Conservation (phyloP, 2,329 filamentous ascomycete species). For the Raffaelea ambrosiae region DNA sequence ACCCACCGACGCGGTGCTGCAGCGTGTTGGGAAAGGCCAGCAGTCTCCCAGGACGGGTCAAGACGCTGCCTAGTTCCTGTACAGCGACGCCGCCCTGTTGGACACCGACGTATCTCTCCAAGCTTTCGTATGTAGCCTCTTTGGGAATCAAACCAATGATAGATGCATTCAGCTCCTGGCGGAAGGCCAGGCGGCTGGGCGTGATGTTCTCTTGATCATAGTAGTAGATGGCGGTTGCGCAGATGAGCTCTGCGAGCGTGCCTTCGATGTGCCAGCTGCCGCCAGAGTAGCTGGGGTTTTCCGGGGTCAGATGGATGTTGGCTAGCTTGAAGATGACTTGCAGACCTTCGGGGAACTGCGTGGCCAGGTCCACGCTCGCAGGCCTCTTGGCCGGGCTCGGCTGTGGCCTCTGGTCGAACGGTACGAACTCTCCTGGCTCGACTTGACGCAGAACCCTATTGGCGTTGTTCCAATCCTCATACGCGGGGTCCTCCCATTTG, state of each 20-base stretch:
- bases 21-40: constrained; percentile 32
- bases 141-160: constrained; percentile 7
- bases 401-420: not conserved
- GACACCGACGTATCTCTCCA: constrained; percentile 14
- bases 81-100: constrained; percentile 16
- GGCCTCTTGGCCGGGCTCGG: too few species aligned
- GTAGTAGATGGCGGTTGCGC: constrained; percentile 46
- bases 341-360: constrained; percentile 23
- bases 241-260: constrained; percentile 44
- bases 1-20: constrained; percentile 43
- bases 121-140: constrained; percentile 8
- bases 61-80: constrained; percentile 33
- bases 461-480: constrained; percentile 2
- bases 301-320: constrained; percentile 48
- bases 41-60: constrained; percentile 31
- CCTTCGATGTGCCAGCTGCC: constrained; percentile 28
- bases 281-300: constrained; percentile 38
- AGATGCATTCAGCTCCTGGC: constrained; percentile 11
- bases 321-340: constrained; percentile 58
- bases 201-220: constrained; percentile 44
- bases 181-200: constrained; percentile 33
- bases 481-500: constrained; percentile 3
- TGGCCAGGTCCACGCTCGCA: constrained; percentile 5
- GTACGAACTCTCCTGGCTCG: constrained; percentile 6
- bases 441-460: constrained; percentile 6